Evolutionary conservation across 441 rosid genomes (phyloP), one percentile per base, ranked within the genome.

Genomic region (Adansonia rubrostipa): DNA sequence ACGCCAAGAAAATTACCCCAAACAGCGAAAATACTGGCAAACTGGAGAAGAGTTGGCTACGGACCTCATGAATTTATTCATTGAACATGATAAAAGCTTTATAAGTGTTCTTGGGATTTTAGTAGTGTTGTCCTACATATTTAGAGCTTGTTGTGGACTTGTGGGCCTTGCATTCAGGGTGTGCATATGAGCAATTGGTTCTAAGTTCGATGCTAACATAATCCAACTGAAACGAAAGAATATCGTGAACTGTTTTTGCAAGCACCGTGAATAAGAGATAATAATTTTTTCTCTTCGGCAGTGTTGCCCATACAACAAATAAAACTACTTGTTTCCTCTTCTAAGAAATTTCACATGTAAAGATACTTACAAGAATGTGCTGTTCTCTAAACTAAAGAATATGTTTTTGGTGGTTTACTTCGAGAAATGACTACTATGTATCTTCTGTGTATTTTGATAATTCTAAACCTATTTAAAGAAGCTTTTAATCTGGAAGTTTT

Each of bases 81-180:
- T 28, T 13, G 2, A 24, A 24, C 48, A 36, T 36, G 20, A 36
- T 64, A 2, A 36, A 28, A 7, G 47, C 48, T 64, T 64, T 64
- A 36, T 65, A 36, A 64, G 70, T 40, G 44, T 62, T 61, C n/a
- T 61, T 20, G 66, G 42, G 24, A 24, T 61, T 62, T 62, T 62
- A 28, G 44, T 13, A 5, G 67, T 62, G 17, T 33, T 63, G 14
- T 63, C 45, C 20, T 63, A 14, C 20, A 33, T 15, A 9, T n/a
- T 20, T 24, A 19, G 45, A 14, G 20, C 40, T 69, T 48, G 17
- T 69, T 22, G 58, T 3, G n/a, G 54, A 20, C 54, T 69, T 22
- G 58, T 22, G 36, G 14, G 72, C 72, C 72, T 19, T n/a, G 20
- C 20, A 67, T 45, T 67, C 71, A 10, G 71, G 24, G 24, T 67